These are phyloP conservation scores for Rhododendron ovatum DNA, from an alignment of 148 eudicot genomes.

Conservation along the genomic window DNA sequence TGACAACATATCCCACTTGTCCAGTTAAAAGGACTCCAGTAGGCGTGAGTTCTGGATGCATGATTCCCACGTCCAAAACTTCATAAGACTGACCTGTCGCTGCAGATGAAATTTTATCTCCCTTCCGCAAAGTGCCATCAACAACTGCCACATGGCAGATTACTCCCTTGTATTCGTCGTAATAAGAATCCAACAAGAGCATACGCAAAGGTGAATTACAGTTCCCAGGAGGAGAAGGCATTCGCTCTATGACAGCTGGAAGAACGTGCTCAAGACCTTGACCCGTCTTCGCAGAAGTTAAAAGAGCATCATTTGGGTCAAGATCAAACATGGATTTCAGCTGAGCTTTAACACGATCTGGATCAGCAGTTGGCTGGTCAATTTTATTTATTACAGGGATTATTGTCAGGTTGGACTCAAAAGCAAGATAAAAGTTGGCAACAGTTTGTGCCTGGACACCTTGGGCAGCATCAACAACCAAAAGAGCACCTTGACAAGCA, in stretches of 20 bases:
- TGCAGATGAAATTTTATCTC: constrained; percentile 82
- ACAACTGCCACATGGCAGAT: constrained; percentile 95
- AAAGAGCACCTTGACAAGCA: constrained; percentile 97
- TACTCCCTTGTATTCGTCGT: constrained; percentile 96
- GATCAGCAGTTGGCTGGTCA: constrained; percentile 97
- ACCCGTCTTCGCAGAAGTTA: constrained; percentile 96
- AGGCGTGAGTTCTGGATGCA: constrained; percentile 91
- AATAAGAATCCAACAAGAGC: constrained; percentile 94
- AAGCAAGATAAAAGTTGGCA: constrained; percentile 95
- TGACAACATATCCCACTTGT: constrained; percentile 94
- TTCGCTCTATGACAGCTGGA: constrained; percentile 86
- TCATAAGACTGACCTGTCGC: constrained; percentile 86
- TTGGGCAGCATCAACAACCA: constrained; percentile 98
- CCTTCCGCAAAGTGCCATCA: constrained; percentile 81
- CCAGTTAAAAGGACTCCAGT: constrained; percentile 92
- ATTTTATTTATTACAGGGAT: constrained; percentile 96
- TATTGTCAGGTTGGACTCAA: constrained; percentile 76
- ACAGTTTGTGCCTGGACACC: constrained; percentile 99
- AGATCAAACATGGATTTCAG: constrained; percentile 92
- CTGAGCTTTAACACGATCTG: constrained; percentile 85
- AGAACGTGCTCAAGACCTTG: constrained; percentile 88
- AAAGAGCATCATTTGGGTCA: constrained; percentile 69
- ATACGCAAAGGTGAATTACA: constrained; percentile 59
- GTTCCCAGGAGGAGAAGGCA: constrained; percentile 88
- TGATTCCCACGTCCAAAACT: constrained; percentile 84